phyloP scores from a whole-genome alignment of 306 rosid genomes.

The Castanea crenata region DNA sequence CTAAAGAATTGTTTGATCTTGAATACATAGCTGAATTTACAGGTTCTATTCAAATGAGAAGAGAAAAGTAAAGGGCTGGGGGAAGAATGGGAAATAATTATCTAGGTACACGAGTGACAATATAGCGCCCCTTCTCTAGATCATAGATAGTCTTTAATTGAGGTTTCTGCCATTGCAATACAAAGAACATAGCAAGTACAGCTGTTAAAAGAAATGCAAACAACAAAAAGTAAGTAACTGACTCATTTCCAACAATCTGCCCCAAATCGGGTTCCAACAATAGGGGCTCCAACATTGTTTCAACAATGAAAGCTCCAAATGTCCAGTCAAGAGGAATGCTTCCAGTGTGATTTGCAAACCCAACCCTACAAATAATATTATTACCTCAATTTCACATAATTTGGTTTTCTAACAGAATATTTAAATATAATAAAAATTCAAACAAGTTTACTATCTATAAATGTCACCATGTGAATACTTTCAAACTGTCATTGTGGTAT shows the following conservation, averaged over 20 bases:
- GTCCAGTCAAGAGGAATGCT: conserved; percentile 46
- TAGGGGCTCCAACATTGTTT: conserved; percentile 42
- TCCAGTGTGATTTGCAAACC: conserved; percentile 34
- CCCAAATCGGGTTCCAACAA: conserved; percentile 34
- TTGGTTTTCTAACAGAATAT: background rate
- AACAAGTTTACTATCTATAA: background rate
- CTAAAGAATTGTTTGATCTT: background rate
- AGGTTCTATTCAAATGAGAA: background rate
- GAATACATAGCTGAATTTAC: background rate
- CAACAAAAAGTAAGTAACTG: conserved; percentile 41
- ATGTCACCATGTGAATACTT: background rate
- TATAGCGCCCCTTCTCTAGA: conserved; percentile 61
- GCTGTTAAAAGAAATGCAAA: conserved; percentile 44
- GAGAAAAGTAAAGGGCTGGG: background rate
- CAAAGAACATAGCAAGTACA: conserved; percentile 35
- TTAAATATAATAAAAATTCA: background rate
- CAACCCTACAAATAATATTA: conserved; percentile 33
- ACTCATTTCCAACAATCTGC: conserved; percentile 40
- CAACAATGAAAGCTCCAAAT: conserved; percentile 45
- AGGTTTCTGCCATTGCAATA: conserved; percentile 45
- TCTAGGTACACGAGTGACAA: conserved; percentile 44
- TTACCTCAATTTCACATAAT: background rate
- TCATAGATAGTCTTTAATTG: conserved; percentile 55
- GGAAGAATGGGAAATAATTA: background rate
- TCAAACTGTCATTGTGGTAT: background rate